These are phyloP conservation scores for Tolypocladium nubicola DNA, from an alignment of 2,329 filamentous ascomycete genomes.

Conservation along the genomic window DNA sequence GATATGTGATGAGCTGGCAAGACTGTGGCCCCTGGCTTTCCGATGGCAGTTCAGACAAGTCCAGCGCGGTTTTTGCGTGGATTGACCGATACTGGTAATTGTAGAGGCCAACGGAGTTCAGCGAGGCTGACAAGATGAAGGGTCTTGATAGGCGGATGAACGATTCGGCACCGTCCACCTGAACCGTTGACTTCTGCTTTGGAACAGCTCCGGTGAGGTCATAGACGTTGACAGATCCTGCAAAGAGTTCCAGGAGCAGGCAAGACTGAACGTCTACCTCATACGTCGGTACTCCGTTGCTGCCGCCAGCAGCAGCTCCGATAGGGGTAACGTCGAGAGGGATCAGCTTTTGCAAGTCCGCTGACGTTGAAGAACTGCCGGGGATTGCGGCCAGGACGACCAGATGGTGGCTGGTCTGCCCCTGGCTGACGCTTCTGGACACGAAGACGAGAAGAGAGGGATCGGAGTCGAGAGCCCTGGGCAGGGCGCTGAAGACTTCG, in stretches of 20 bases:
- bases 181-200: conserved; percentile 44
- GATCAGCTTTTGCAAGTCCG: conserved; percentile 23
- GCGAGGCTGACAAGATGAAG: conserved; percentile 51
- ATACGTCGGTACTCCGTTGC: conserved; percentile 23
- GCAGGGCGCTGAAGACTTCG: conserved; percentile 40
- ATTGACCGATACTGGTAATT: conserved; percentile 58
- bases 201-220: conserved; percentile 54
- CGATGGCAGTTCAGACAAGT: conserved; percentile 29
- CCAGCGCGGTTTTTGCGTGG: conserved; percentile 37
- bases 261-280: conserved; percentile 54
- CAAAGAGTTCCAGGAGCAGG: conserved; percentile 47
- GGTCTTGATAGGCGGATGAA: conserved; percentile 59
- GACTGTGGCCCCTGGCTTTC: conserved; percentile 22
- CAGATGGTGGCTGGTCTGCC: conserved; percentile 18
- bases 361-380: conserved; percentile 10
- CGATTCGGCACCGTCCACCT: conserved; percentile 41
- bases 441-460: conserved; percentile 46
- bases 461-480: conserved; percentile 32
- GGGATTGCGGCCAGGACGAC: conserved; percentile 21
- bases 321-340: conserved; percentile 29
- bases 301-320: conserved; percentile 10
- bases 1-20: conserved; percentile 46
- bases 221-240: conserved; percentile 46
- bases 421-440: conserved; percentile 23
- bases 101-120: conserved; percentile 47